These are phyloP conservation scores for Magnolia officinalis DNA, from an alignment of 164 flowering plant species.

Conservation along the genomic window DNA sequence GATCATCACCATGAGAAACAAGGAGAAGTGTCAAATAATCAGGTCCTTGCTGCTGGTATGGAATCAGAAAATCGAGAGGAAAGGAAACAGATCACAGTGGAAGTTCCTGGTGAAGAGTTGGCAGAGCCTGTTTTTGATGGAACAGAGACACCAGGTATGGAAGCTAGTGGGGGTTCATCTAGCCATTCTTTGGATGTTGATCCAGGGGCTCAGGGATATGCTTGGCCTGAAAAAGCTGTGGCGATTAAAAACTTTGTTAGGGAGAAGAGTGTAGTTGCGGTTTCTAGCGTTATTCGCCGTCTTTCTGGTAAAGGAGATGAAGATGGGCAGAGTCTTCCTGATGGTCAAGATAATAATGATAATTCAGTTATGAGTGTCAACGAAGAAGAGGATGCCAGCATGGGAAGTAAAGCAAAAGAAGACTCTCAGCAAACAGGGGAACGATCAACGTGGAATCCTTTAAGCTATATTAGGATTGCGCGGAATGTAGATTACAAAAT, in stretches of 20 bases:
- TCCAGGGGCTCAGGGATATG: slow-evolving; percentile 36
- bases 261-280: slow-evolving; percentile 56
- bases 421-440: slow-evolving; percentile 33
- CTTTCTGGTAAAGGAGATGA: slow-evolving; percentile 67
- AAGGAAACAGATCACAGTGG: slow-evolving; percentile 17
- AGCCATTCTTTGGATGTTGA: slow-evolving; percentile 33
- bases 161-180: slow-evolving; percentile 35
- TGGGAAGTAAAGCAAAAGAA: slow-evolving; percentile 35
- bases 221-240: slow-evolving; percentile 69
- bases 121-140: slow-evolving; percentile 70
- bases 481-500: slow-evolving; percentile 37
- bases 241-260: slow-evolving; percentile 58
- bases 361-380: slow-evolving; percentile 12
- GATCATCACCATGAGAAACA: slow-evolving; percentile 14
- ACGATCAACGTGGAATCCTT: slow-evolving; percentile 64
- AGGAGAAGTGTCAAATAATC: slow-evolving; percentile 9
- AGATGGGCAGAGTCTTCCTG: slow-evolving; percentile 20
- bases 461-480: slow-evolving; percentile 39
- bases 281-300: slow-evolving; percentile 55
- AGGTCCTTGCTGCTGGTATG: slow-evolving; percentile 6
- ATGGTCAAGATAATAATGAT: slow-evolving; percentile 22
- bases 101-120: slow-evolving; percentile 33
- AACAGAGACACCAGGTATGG: slow-evolving; percentile 53
- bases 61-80: slow-evolving; percentile 26
- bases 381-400: slow-evolving; percentile 22